A percentile compares a stretch with the other conserved stretches of the same genome.
Evolutionary conservation across 2,329 filamentous ascomycete species (phyloP).

Genomic region (Ambrosiella beaveri): DNA sequence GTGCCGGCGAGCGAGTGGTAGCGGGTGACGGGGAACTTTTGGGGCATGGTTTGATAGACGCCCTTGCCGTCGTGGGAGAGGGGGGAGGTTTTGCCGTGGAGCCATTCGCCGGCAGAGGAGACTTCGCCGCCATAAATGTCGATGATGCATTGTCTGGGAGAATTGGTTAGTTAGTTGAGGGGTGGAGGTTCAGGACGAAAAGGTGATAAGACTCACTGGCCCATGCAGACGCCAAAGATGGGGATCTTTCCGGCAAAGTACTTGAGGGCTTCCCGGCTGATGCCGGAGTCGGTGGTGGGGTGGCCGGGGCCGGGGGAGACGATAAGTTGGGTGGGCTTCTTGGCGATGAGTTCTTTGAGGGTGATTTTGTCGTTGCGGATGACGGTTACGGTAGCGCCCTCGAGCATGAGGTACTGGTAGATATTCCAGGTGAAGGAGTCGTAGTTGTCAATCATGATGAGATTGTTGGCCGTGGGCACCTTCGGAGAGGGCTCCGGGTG

Average conservation of each 20-base stretch:
- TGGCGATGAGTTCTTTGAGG: slow-evolving; percentile 63
- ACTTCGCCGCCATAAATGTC: slow-evolving; percentile 85
- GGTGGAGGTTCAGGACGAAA: background rate
- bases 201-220: slow-evolving; percentile 43
- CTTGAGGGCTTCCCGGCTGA: slow-evolving; percentile 80
- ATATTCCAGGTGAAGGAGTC: slow-evolving; percentile 99
- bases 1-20: slow-evolving; percentile 95
- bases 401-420: slow-evolving; percentile 94
- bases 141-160: slow-evolving; percentile 72
- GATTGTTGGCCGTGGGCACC: slow-evolving; percentile 66
- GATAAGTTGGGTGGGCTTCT: slow-evolving; percentile 82
- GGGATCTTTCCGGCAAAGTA: slow-evolving; percentile 91
- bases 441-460: slow-evolving; percentile 96
- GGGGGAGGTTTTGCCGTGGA: slow-evolving; percentile 92
- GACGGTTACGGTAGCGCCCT: slow-evolving; percentile 80
- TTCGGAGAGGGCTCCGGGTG: slow-evolving; percentile 59
- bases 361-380: slow-evolving; percentile 85
- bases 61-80: slow-evolving; percentile 79
- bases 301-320: slow-evolving; percentile 92
- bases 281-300: slow-evolving; percentile 74
- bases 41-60: slow-evolving; percentile 67
- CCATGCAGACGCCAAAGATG: slow-evolving; percentile 96
- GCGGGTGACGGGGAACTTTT: slow-evolving; percentile 72
- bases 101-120: slow-evolving; percentile 81
- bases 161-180: background rate